These are phyloP conservation scores for Paecilomyces sp. DNA, from an alignment of 2,329 filamentous ascomycete species.

Conservation along the genomic window DNA sequence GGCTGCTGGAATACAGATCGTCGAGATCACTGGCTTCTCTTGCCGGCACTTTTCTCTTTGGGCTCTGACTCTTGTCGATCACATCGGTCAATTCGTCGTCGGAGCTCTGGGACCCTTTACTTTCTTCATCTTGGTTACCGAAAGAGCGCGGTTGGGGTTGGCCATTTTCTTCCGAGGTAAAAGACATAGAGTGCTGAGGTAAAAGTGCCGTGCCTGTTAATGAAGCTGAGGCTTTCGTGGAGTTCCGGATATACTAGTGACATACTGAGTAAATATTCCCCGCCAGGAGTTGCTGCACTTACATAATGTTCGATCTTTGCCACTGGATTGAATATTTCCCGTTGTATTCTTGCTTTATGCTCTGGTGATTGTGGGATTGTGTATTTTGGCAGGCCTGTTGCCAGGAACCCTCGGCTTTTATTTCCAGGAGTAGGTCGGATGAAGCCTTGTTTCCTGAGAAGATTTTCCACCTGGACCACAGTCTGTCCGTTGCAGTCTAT, in stretches of 20 bases:
- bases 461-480: constrained; percentile 19
- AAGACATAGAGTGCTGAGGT: not conserved
- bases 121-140: not conserved
- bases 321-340: constrained; percentile 24
- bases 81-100: not conserved
- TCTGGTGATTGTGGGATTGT: constrained; percentile 13
- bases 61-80: constrained; percentile 1
- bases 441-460: constrained; percentile 18
- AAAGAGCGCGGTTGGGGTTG: not conserved
- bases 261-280: not conserved
- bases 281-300: constrained; percentile 4
- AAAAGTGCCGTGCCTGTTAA: not conserved
- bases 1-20: not conserved
- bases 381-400: constrained; percentile 22
- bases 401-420: constrained; percentile 21
- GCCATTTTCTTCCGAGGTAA: not conserved
- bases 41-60: constrained; percentile 4
- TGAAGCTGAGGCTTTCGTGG: not conserved
- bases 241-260: constrained; percentile 5
- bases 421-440: constrained; percentile 21
- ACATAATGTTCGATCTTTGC: constrained; percentile 26
- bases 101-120: constrained; percentile 1
- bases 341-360: constrained; percentile 12
- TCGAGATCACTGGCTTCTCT: not conserved
- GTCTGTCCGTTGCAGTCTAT: constrained; percentile 24